A percentile compares a stretch with the other conserved stretches of the same genome.
Evolutionary conservation across 148 eudicot species (phyloP).

Genomic region (Rhododendron mucronatum): DNA sequence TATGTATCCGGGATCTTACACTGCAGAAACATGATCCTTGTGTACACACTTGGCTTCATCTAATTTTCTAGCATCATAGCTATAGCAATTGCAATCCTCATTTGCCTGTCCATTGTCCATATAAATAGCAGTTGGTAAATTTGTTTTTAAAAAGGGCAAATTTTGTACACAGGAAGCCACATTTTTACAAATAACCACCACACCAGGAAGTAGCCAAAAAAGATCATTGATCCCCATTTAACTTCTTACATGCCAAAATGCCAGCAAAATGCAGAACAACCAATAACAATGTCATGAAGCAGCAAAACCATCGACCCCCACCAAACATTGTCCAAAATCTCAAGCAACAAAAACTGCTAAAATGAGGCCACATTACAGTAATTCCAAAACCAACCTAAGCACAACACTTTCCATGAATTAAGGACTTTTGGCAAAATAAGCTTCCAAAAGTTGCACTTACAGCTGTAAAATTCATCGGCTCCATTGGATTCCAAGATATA

Average conservation of each 20-base stretch:
- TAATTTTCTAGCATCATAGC: constrained; percentile 79
- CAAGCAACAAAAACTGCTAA: neutral
- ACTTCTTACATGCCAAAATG: neutral
- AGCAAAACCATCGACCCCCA: neutral
- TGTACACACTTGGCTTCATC: constrained; percentile 91
- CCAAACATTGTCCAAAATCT: neutral
- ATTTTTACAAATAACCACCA: neutral
- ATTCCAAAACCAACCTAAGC: neutral
- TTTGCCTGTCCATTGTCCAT: constrained; percentile 71
- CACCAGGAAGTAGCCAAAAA: neutral
- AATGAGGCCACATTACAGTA: neutral
- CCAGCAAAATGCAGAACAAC: neutral
- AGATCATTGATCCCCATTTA: neutral
- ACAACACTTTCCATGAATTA: neutral
- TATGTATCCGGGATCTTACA: constrained; percentile 48
- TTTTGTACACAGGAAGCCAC: neutral
- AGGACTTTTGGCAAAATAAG: neutral
- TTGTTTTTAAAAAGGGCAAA: neutral
- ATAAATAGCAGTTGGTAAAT: constrained; percentile 4
- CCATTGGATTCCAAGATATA: constrained; percentile 93
- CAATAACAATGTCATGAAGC: neutral
- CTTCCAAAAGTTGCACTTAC: constrained; percentile 40
- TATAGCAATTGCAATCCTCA: constrained; percentile 92
- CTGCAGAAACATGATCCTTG: constrained; percentile 93
- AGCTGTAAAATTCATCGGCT: constrained; percentile 94